These are phyloP conservation scores for Astrocystis sublimbata DNA, from an alignment of 495 filamentous ascomycete species.

Conservation along the genomic window DNA sequence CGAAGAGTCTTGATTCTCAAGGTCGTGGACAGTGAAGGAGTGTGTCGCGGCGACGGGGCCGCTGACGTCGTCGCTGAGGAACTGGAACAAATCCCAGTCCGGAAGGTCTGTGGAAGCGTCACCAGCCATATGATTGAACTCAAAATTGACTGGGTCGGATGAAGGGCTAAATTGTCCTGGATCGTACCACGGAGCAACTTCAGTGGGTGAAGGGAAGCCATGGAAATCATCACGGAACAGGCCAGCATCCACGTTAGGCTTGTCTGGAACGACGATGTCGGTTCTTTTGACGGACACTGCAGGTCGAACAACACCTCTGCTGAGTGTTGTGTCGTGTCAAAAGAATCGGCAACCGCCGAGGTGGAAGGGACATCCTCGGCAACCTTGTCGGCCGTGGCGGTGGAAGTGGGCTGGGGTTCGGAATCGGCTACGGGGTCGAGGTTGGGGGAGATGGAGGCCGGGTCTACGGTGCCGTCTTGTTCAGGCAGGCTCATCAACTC, in stretches of 20 bases:
- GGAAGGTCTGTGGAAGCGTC: conserved; percentile 64
- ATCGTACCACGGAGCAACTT: conserved; percentile 72
- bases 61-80: conserved; percentile 51
- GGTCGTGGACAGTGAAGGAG: conserved; percentile 41
- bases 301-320: conserved; percentile 99
- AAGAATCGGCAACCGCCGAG: conserved; percentile 58
- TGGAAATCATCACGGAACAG: conserved; percentile 71
- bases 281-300: conserved; percentile 91
- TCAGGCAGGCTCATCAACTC: conserved; percentile 40
- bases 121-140: conserved; percentile 85
- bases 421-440: conserved; percentile 49
- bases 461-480: conserved; percentile 52
- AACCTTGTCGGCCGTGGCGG: conserved; percentile 23
- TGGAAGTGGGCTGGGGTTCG: conserved; percentile 12
- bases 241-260: conserved; percentile 65
- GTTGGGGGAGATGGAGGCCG: conserved; percentile 54
- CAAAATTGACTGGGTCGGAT: conserved; percentile 63
- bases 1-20: conserved; percentile 52
- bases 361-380: conserved; percentile 28
- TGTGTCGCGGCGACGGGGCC: conserved; percentile 39
- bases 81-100: conserved; percentile 56
- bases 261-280: conserved; percentile 59
- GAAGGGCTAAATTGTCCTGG: conserved; percentile 75
- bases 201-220: conserved; percentile 53
- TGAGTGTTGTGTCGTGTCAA: conserved; percentile 99